phyloP scores from a whole-genome alignment of 2,329 filamentous ascomycete genomes.

The Pseudogymnoascus sp. region DNA sequence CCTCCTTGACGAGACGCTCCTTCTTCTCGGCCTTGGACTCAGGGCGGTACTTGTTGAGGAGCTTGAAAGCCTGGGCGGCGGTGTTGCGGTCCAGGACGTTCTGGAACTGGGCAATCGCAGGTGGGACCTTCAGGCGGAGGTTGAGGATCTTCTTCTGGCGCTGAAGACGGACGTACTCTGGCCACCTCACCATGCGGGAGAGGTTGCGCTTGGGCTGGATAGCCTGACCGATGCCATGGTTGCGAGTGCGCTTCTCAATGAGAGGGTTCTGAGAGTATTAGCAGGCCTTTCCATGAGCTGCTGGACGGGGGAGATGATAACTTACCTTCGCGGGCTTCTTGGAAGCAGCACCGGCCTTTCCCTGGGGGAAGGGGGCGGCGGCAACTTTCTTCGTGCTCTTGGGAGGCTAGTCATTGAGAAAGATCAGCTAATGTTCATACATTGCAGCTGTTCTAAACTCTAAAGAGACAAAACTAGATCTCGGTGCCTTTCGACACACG shows the following conservation, averaged over 20 bases:
- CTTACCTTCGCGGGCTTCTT: constrained; percentile 97
- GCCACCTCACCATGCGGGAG: constrained; percentile 98
- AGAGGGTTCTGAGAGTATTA: constrained; percentile 73
- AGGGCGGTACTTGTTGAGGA: constrained; percentile 99
- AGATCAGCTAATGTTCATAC: constrained; percentile 58
- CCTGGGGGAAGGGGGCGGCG: constrained; percentile 89
- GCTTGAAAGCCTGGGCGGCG: constrained; percentile 94
- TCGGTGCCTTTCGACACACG: constrained; percentile 27
- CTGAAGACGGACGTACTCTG: constrained; percentile 96
- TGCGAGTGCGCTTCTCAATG: constrained; percentile 93
- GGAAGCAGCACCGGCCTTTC: constrained; percentile 68
- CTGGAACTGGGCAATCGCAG: constrained; percentile 95
- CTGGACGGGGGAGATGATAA: constrained; percentile 27
- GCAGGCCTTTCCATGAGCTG: not conserved
- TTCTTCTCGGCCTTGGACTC: constrained; percentile 99
- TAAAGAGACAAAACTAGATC: constrained; percentile 59
- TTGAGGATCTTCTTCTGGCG: constrained; percentile 82
- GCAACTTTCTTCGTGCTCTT: constrained; percentile 98
- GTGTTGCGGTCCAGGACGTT: constrained; percentile 95
- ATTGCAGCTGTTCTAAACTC: constrained; percentile 79
- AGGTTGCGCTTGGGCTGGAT: constrained; percentile 95
- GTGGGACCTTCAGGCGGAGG: constrained; percentile 96
- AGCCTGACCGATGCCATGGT: constrained; percentile 98
- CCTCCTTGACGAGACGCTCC: constrained; percentile 97
- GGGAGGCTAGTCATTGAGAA: constrained; percentile 59